Evolutionary conservation across 441 rosid species (phyloP).

Genomic region (Gossypium gossypioides): DNA sequence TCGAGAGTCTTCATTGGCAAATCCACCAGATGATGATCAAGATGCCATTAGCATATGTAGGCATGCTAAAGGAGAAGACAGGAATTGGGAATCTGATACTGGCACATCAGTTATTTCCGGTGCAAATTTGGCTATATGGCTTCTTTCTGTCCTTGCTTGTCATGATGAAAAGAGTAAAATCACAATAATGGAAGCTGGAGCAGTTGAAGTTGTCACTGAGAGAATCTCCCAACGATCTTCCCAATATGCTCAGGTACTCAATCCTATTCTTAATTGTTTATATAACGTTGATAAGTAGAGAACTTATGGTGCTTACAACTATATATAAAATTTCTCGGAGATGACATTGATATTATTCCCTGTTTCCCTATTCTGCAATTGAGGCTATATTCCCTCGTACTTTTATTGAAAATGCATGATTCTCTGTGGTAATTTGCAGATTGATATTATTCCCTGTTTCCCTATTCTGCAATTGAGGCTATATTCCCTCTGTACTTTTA

Average conservation of each 20-base stretch:
- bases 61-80: conserved; percentile 48
- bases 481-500: conserved; percentile 1
- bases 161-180: conserved; percentile 73
- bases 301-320: not conserved
- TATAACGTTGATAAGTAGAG: not conserved
- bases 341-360: conserved; percentile 10
- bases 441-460: conserved; percentile 30
- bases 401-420: conserved; percentile 17
- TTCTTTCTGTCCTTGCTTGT: conserved; percentile 91
- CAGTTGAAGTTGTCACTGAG: conserved; percentile 75
- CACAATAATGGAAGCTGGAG: conserved; percentile 90
- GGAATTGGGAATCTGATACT: conserved; percentile 34
- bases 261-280: conserved; percentile 4
- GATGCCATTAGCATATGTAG: conserved; percentile 57
- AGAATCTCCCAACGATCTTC: conserved; percentile 55
- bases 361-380: not conserved
- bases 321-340: conserved; percentile 2
- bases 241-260: conserved; percentile 67
- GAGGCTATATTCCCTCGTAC: not conserved
- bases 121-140: conserved; percentile 74
- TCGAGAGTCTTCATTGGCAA: conserved; percentile 40
- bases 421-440: conserved; percentile 41
- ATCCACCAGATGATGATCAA: conserved; percentile 37
- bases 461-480: not conserved
- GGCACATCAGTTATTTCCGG: conserved; percentile 59